Percentiles rank a stretch among this genome's conserved stretches.
These are phyloP conservation scores for Pichia scutulata DNA, from an alignment of 805 yeast genomes.

Conservation along the genomic window DNA sequence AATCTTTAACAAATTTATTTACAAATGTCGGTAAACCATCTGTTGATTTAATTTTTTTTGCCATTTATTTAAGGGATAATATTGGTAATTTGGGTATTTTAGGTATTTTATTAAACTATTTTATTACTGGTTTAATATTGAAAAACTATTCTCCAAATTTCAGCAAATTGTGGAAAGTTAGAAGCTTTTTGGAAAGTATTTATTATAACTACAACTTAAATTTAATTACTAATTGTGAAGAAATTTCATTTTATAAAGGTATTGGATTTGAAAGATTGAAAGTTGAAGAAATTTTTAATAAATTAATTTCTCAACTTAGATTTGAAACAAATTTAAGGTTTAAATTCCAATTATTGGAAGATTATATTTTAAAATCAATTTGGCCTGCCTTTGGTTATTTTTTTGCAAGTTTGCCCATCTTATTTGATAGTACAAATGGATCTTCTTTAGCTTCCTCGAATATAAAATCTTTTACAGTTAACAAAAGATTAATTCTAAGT, in stretches of 20 bases:
- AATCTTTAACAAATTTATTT: conserved; percentile 72
- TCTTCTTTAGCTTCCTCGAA: conserved; percentile 30
- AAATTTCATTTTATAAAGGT: conserved; percentile 91
- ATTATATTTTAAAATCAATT: conserved; percentile 78
- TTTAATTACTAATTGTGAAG: conserved; percentile 83
- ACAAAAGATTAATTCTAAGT: conserved; percentile 82
- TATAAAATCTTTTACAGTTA: conserved; percentile 84
- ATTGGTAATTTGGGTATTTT: conserved; percentile 80
- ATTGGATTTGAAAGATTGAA: conserved; percentile 67
- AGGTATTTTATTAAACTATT: conserved; percentile 77
- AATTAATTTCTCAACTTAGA: conserved; percentile 33
- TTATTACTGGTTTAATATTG: conserved; percentile 67
- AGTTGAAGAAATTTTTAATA: conserved; percentile 49
- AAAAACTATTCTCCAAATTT: conserved; percentile 77
- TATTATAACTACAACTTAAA: conserved; percentile 82
- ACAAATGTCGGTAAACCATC: conserved; percentile 89
- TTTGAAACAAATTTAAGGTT: conserved; percentile 50
- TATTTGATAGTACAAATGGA: conserved; percentile 34
- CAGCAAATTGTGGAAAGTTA: conserved; percentile 64
- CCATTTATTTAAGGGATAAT: conserved; percentile 74
- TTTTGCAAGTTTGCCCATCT: conserved; percentile 84
- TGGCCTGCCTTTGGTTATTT: conserved; percentile 96
- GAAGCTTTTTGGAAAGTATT: conserved; percentile 78
- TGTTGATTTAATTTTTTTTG: conserved; percentile 76
- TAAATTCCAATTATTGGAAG: conserved; percentile 68